Conservation (phyloP, 2,329 filamentous ascomycete species). For the Penicillium psychrosexuale region DNA sequence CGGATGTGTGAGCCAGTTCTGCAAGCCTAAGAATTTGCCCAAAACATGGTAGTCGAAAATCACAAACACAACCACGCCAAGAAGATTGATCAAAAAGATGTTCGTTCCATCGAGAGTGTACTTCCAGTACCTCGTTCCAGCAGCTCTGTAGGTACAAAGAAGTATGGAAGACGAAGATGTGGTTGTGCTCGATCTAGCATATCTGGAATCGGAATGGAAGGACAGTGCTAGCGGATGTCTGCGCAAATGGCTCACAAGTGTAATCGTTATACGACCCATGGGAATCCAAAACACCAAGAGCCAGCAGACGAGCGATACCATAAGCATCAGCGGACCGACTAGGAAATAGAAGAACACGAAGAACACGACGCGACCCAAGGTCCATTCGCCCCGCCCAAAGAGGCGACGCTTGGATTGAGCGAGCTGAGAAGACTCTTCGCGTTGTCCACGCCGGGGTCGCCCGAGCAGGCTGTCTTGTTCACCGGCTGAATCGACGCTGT, state of each 20-base stretch:
- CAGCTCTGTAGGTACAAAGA: constrained; percentile 93
- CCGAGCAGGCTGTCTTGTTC: constrained; percentile 90
- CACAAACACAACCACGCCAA: constrained; percentile 88
- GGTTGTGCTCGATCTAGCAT: constrained; percentile 66
- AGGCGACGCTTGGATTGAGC: constrained; percentile 70
- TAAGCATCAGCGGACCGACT: constrained; percentile 77
- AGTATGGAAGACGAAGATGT: constrained; percentile 80
- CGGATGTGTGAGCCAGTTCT: constrained; percentile 73
- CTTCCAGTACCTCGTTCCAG: constrained; percentile 96
- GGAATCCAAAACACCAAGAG: constrained; percentile 96
- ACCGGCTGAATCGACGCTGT: constrained; percentile 82
- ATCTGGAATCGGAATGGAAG: constrained; percentile 81
- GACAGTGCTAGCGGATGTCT: constrained; percentile 89
- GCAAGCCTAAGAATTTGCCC: constrained; percentile 62
- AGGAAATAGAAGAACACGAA: constrained; percentile 95
- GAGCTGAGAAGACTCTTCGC: constrained; percentile 42
- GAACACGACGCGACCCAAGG: constrained; percentile 88
- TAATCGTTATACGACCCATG: constrained; percentile 91
- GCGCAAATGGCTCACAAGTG: constrained; percentile 86
- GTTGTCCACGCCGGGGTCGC: constrained; percentile 54
- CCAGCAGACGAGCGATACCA: constrained; percentile 89
- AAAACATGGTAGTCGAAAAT: constrained; percentile 90
- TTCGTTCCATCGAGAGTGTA: constrained; percentile 98
- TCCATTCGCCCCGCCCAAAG: constrained; percentile 96
- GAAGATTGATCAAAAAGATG: constrained; percentile 97